Conservation (phyloP, 2,329 filamentous ascomycete genomes). For the Xylariaceae sp. region DNA sequence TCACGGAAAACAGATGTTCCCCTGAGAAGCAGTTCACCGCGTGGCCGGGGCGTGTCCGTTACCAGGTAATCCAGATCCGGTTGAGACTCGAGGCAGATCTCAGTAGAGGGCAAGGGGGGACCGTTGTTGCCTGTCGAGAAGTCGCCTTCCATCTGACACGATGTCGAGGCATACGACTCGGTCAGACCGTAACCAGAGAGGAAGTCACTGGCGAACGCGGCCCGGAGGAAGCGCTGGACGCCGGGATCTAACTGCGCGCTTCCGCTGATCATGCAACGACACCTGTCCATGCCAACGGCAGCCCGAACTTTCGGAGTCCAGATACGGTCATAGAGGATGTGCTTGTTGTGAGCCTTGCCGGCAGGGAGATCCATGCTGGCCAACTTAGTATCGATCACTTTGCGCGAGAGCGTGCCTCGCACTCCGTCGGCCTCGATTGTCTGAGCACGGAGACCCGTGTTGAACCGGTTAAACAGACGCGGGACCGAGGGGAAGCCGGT, state of each 20-base stretch:
- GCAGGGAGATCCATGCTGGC: slow-evolving; percentile 67
- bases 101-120: slow-evolving; percentile 58
- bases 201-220: slow-evolving; percentile 74
- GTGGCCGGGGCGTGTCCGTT: slow-evolving; percentile 81
- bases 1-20: slow-evolving; percentile 75
- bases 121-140: slow-evolving; percentile 78
- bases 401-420: slow-evolving; percentile 73
- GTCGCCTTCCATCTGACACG: slow-evolving; percentile 66
- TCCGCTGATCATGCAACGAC: slow-evolving; percentile 72
- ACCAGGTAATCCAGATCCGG: slow-evolving; percentile 91
- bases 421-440: slow-evolving; percentile 76
- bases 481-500: slow-evolving; percentile 85
- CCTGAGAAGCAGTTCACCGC: slow-evolving; percentile 82
- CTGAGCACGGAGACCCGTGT: slow-evolving; percentile 70
- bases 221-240: slow-evolving; percentile 82
- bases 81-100: slow-evolving; percentile 78
- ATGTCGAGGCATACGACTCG: slow-evolving; percentile 77
- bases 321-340: slow-evolving; percentile 76
- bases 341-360: slow-evolving; percentile 71
- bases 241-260: slow-evolving; percentile 86
- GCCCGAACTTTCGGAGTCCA: slow-evolving; percentile 83
- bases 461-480: slow-evolving; percentile 86
- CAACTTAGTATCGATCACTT: slow-evolving; percentile 74
- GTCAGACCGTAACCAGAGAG: slow-evolving; percentile 90
- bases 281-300: slow-evolving; percentile 74